A percentile compares a stretch with the other conserved stretches of the same genome.
phyloP scores from a whole-genome alignment of 345 rosid genomes.

The Adansonia digitata region DNA sequence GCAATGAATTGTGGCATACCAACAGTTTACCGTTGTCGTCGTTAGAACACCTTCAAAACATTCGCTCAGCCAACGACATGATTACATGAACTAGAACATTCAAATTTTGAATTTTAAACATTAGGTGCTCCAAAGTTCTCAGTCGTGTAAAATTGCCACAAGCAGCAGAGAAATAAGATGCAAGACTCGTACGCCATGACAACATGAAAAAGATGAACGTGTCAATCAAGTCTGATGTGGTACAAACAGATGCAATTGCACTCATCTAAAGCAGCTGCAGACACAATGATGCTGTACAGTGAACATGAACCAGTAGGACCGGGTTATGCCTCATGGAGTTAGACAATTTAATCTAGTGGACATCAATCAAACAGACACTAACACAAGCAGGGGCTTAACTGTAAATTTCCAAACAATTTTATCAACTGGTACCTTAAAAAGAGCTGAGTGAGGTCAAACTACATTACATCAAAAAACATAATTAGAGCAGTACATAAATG shows the following conservation, averaged over 20 bases:
- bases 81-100: constrained; percentile 2
- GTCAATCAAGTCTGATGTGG: constrained; percentile 9
- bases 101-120: constrained; percentile 31
- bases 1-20: not conserved
- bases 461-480: not conserved
- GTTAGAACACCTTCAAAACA: not conserved
- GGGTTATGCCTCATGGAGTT: not conserved
- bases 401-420: constrained; percentile 8
- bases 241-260: constrained; percentile 13
- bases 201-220: constrained; percentile 11
- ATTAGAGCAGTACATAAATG: not conserved
- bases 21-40: not conserved
- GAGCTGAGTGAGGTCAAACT: not conserved
- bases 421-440: not conserved
- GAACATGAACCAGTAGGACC: not conserved
- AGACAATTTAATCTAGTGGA: not conserved
- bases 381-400: not conserved
- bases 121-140: not conserved
- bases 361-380: constrained; percentile 7
- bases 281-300: constrained; percentile 10
- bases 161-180: not conserved
- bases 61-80: too few relatives aligned
- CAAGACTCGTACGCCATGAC: constrained; percentile 11
- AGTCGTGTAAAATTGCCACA: not conserved
- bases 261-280: constrained; percentile 3